Evolutionary conservation across 345 rosid species (phyloP).

Genomic region (Orychophragmus violaceus): DNA sequence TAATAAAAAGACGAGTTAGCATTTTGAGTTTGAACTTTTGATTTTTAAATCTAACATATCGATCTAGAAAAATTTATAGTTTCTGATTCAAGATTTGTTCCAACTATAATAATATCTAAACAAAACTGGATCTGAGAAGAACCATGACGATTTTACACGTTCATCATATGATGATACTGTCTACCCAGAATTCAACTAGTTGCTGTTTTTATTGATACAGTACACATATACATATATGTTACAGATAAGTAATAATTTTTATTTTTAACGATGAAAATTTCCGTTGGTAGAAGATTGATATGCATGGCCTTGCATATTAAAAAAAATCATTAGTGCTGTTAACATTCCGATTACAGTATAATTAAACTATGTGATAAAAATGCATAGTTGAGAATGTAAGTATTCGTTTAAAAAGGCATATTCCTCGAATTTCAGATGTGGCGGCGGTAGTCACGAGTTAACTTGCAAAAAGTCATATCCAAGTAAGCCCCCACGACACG

Average conservation of each 20-base stretch:
- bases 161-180: background rate
- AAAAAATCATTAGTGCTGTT: background rate
- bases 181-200: no score
- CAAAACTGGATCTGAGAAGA: background rate
- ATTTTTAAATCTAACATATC: background rate
- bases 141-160: background rate
- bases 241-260: background rate
- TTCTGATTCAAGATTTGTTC: background rate
- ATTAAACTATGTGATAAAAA: background rate
- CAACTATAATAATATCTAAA: background rate
- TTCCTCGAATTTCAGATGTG: slow-evolving; percentile 22
- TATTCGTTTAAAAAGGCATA: slow-evolving; percentile 17
- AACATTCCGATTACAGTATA: background rate
- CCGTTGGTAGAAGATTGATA: background rate
- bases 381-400: background rate
- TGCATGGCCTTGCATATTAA: background rate
- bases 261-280: background rate
- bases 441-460: slow-evolving; percentile 18
- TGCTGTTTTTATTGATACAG: background rate
- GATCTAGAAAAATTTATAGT: background rate
- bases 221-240: background rate
- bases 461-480: slow-evolving; percentile 12
- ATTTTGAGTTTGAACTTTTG: background rate
- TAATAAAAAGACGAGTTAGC: no score
- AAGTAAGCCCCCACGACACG: slow-evolving; percentile 26